Base-by-base conservation (phyloP, 2,329 filamentous ascomycete genomes). In the Aspergillus melleus region DNA sequence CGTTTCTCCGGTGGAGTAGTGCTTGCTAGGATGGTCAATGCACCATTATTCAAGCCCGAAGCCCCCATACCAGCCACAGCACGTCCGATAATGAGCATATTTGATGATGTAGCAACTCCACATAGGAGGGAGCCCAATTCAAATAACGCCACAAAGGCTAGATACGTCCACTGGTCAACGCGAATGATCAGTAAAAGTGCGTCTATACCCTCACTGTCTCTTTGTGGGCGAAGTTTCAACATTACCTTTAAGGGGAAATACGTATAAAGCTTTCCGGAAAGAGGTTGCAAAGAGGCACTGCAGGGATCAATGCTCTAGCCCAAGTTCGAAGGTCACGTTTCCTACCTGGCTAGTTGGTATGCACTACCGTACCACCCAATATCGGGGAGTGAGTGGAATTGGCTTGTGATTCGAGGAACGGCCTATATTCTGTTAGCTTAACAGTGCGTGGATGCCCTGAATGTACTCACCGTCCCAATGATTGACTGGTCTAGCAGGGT, bases 111-210 rank as follows among this genome's bases (percentile, higher is more conserved):
- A 6, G 71, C 64, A 6, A 71, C 49, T 1, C 61, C 71, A 22
- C 69, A 73, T 9, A 74, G 59, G 2, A 70, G 58, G 0, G 70
- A 73, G 8, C 68, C 71, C 3, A 74, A 32, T 51, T 69, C 67
- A 24, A 74, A 74, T 26, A 72, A 32, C 6, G 64, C 58, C 47
- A 73, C 67, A 60, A 70, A 72, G 8, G 50, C 50, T 11, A 73
- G 44, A 44, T 65, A 72, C 0, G 62, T 63, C 65, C 67, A 70
- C 66, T 61, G 24, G 1, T 11, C 42, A 44, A 44, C 24, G 24
- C 24, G 4, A 44, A 44, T n/a, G 19, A 6, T 44, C 42, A 44
- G 42, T 14, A 44, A 19, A 14, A 44, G 4, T 6, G n/a, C 12
- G 19, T 19, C 3, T 26, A 26, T 6, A 8, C 24, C 24, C 6